Conservation (phyloP, 2,329 filamentous ascomycete genomes). For the Atkinsonella texensis region DNA sequence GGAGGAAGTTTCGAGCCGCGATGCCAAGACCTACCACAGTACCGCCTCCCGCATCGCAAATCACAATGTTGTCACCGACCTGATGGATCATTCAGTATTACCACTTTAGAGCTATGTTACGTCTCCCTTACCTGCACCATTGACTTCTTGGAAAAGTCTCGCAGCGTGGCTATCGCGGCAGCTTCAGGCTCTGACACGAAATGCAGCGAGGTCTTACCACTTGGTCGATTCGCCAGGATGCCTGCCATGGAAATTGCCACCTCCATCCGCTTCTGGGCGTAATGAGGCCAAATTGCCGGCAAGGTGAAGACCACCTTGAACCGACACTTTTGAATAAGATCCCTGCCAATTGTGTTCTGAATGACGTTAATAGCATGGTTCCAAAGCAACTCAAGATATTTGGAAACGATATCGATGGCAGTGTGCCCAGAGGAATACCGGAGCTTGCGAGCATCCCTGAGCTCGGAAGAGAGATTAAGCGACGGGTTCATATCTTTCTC, state of each 20-base stretch:
- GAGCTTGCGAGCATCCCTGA: conserved; percentile 6
- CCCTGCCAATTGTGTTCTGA: conserved; percentile 10
- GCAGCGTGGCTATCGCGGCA: conserved; percentile 26
- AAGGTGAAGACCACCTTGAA: conserved; percentile 30
- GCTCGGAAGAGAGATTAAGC: conserved; percentile 12
- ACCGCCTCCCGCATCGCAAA: conserved; percentile 26
- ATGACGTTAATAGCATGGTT: conserved; percentile 17
- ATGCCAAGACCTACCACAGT: conserved; percentile 17
- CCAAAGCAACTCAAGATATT: conserved; percentile 25
- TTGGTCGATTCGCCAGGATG: conserved; percentile 16
- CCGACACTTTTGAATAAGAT: conserved; percentile 10
- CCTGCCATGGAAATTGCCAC: conserved; percentile 23
- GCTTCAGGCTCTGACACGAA: conserved; percentile 34
- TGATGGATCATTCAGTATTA: not conserved
- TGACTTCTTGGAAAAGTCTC: conserved; percentile 12
- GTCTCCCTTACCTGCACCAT: not conserved
- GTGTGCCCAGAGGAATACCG: conserved; percentile 9
- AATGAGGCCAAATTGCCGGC: conserved; percentile 33
- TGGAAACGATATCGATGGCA: conserved; percentile 15
- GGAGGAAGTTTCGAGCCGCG: not conserved
- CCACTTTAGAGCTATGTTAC: too few species aligned
- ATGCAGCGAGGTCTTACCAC: conserved; percentile 17
- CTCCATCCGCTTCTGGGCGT: conserved; percentile 25
- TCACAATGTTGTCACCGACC: conserved; percentile 15
- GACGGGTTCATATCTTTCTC: conserved; percentile 15